Evolutionary conservation across 345 rosid species (phyloP).

Genomic region (Heritiera littoralis): DNA sequence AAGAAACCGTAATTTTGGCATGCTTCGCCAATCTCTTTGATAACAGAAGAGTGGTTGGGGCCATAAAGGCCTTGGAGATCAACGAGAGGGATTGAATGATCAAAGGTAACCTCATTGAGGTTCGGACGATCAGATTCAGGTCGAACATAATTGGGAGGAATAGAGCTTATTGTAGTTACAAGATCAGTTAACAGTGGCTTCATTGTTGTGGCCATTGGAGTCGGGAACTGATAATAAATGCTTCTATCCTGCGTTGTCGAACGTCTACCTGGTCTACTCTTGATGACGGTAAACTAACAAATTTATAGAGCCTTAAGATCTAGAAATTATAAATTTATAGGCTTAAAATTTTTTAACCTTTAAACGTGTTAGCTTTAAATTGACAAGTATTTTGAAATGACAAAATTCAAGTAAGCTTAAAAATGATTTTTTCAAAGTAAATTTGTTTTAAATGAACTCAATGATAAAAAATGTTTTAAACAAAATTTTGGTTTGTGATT

Average conservation of each 20-base stretch:
- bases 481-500: too few relatives aligned
- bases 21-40: constrained; percentile 33
- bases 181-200: constrained; percentile 31
- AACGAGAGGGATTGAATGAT: constrained; percentile 33
- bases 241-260: background rate
- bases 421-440: too few relatives aligned
- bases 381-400: too few relatives aligned
- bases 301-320: background rate
- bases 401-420: too few relatives aligned
- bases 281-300: background rate
- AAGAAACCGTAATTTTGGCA: constrained; percentile 43
- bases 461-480: too few relatives aligned
- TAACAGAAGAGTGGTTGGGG: constrained; percentile 22
- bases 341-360: too few relatives aligned
- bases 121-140: constrained; percentile 41
- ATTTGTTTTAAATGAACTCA: too few relatives aligned
- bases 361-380: too few relatives aligned
- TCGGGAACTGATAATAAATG: too few relatives aligned
- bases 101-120: constrained; percentile 22
- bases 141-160: constrained; percentile 34
- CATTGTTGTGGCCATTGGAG: constrained; percentile 18
- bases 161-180: background rate
- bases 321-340: too few relatives aligned
- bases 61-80: constrained; percentile 34
- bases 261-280: background rate